Conservation (phyloP, 495 filamentous ascomycete species). For the Chaetomium tenue region DNA sequence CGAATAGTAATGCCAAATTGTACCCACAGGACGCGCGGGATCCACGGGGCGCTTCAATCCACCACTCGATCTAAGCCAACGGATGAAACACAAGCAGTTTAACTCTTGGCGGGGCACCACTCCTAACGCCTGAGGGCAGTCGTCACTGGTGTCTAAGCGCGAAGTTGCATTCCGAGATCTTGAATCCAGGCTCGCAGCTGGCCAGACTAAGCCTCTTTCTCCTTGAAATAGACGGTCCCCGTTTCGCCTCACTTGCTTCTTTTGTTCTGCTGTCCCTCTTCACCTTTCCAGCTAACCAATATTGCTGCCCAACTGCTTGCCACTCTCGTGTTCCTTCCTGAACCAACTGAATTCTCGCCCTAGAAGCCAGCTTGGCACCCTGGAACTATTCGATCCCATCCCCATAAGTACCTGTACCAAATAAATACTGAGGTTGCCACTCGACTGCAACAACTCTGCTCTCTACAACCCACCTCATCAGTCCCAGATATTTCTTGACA, state of each 20-base stretch:
- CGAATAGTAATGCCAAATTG: not conserved
- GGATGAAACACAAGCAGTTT: not conserved
- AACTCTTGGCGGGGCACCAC: conserved; percentile 3
- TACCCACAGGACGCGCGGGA: not conserved
- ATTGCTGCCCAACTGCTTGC: not conserved
- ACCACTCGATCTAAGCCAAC: not conserved
- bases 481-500: not conserved
- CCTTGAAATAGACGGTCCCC: not conserved
- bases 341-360: not conserved
- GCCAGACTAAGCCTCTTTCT: not conserved
- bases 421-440: too few species aligned
- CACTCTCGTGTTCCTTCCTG: not conserved
- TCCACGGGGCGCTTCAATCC: conserved; percentile 4
- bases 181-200: not conserved
- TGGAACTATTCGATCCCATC: not conserved
- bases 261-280: not conserved
- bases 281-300: not conserved
- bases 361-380: not conserved
- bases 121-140: not conserved
- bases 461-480: too few species aligned
- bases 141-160: conserved; percentile 4
- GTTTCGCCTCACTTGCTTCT: not conserved
- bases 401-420: not conserved
- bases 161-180: not conserved
- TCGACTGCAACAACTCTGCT: too few species aligned